Percentiles rank a stretch among this genome's conserved stretches.
These are phyloP conservation scores for Adansonia digitata DNA, from an alignment of 345 rosid genomes.

Conservation along the genomic window DNA sequence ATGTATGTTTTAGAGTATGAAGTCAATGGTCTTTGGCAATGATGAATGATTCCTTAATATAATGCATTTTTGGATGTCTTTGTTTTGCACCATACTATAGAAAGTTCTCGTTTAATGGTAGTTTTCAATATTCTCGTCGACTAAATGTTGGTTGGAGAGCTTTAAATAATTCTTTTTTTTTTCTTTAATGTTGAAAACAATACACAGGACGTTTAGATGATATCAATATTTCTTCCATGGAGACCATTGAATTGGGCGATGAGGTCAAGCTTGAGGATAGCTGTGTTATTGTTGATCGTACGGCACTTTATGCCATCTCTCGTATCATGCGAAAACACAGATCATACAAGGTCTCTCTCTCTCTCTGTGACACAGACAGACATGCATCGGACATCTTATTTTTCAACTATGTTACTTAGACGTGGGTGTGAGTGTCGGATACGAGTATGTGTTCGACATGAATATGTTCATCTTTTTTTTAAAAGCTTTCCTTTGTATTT, in stretches of 20 bases:
- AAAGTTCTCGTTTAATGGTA: neutral
- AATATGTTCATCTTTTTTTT: too few species aligned
- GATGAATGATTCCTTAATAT: neutral
- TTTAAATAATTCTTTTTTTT: neutral
- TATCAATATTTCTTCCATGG: slow-evolving; percentile 31
- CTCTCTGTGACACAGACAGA: neutral
- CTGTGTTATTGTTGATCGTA: slow-evolving; percentile 32
- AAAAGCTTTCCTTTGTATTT: too few species aligned
- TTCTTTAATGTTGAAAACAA: neutral
- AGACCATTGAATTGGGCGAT: slow-evolving; percentile 39
- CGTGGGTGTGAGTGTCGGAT: too few species aligned
- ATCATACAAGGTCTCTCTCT: slow-evolving; percentile 54
- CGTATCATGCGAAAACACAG: slow-evolving; percentile 39
- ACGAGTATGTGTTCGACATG: too few species aligned
- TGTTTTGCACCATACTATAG: neutral
- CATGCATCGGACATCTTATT: neutral
- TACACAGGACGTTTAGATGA: slow-evolving; percentile 28
- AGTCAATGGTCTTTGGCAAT: neutral
- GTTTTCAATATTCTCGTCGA: neutral
- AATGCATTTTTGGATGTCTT: neutral
- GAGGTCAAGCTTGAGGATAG: slow-evolving; percentile 39
- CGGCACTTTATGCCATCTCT: slow-evolving; percentile 44
- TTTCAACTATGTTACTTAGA: neutral
- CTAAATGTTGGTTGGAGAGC: neutral
- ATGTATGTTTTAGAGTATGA: neutral